These are phyloP conservation scores for Teratosphaeria gauchensis DNA, from an alignment of 2,329 filamentous ascomycete genomes.

Conservation along the genomic window DNA sequence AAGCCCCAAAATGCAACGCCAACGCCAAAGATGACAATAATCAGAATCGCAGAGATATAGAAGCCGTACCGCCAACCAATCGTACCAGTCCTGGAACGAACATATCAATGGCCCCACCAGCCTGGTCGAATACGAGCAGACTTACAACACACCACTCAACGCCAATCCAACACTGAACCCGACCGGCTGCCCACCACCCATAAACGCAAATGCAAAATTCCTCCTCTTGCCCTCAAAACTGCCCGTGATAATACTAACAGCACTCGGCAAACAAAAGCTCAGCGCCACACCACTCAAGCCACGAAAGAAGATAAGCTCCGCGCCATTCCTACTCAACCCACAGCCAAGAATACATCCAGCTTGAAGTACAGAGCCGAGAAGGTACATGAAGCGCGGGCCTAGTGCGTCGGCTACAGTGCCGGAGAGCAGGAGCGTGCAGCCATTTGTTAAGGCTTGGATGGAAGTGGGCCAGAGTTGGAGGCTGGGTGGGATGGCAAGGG, in stretches of 20 bases:
- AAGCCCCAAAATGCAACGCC: constrained; percentile 30
- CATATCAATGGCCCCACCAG: too few relatives aligned
- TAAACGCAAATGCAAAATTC: constrained; percentile 43
- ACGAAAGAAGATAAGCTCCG: constrained; percentile 17
- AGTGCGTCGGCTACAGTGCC: constrained; percentile 45
- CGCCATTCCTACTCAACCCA: constrained; percentile 30
- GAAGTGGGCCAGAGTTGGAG: constrained; percentile 18
- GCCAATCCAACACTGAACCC: constrained; percentile 45
- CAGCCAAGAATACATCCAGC: constrained; percentile 36
- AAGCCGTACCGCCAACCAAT: constrained; percentile 46
- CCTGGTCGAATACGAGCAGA: too few relatives aligned
- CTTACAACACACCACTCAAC: constrained; percentile 38
- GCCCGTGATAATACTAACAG: constrained; percentile 39
- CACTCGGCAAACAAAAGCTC: constrained; percentile 31
- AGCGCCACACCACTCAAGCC: constrained; percentile 11
- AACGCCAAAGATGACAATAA: constrained; percentile 30
- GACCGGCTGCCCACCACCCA: constrained; percentile 42
- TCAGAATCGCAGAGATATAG: constrained; percentile 38
- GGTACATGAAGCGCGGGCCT: constrained; percentile 38
- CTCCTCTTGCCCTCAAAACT: constrained; percentile 38
- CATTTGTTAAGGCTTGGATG: constrained; percentile 36
- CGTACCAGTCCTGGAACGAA: constrained; percentile 22
- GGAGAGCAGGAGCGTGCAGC: constrained; percentile 40
- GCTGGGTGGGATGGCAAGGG: constrained; percentile 14
- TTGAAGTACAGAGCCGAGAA: constrained; percentile 37